Evolutionary conservation across 176 grass and related monocot genomes (phyloP).

Genomic region (Oryza rufipogon): DNA sequence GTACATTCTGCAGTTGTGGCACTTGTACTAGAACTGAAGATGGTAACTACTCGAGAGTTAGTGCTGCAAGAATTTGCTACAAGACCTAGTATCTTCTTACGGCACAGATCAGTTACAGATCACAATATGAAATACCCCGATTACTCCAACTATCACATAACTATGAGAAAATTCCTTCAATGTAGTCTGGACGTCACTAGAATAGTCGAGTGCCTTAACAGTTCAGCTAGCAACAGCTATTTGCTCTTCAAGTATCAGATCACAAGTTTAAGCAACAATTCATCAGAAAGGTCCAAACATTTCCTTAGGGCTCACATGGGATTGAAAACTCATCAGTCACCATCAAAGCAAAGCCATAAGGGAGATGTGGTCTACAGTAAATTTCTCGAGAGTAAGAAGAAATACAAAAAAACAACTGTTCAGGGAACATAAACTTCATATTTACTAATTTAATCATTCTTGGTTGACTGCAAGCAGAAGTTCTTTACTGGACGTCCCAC

Average conservation of each 20-base stretch:
- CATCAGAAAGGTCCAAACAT: background rate
- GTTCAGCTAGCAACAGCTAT: background rate
- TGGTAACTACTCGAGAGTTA: background rate
- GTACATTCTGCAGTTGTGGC: background rate
- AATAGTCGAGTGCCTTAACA: background rate
- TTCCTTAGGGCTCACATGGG: background rate
- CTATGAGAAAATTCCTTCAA: background rate
- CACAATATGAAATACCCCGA: background rate
- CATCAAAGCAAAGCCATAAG: slow-evolving; percentile 8
- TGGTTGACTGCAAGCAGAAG: background rate
- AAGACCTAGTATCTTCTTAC: background rate
- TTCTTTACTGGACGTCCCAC: background rate
- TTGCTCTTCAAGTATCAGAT: background rate
- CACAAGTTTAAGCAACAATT: background rate
- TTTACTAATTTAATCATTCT: background rate
- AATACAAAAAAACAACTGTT: background rate
- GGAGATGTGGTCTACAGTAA: background rate
- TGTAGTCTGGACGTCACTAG: background rate
- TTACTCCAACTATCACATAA: background rate
- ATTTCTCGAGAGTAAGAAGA: background rate
- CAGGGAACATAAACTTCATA: background rate
- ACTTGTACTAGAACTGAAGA: background rate
- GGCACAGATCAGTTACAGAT: slow-evolving; percentile 9
- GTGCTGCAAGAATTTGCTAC: slow-evolving; percentile 3
- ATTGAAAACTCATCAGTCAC: background rate